Evolutionary conservation across 805 yeast genomes (phyloP).

Genomic region (Citeromyces matritensis): DNA sequence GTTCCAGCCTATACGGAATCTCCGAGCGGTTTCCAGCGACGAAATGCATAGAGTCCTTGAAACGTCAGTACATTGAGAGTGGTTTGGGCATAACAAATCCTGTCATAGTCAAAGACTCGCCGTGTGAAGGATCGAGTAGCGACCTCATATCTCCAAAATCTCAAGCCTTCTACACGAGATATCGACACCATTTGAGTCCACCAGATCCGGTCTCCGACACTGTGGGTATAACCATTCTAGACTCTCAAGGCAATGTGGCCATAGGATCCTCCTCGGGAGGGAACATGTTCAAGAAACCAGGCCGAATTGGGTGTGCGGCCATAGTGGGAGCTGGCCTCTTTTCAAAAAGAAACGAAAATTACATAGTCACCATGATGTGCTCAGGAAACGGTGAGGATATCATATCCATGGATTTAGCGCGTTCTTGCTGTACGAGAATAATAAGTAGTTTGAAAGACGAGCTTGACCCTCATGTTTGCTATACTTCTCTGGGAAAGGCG

Average conservation of each 20-base stretch:
- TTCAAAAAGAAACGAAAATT: conserved; percentile 5
- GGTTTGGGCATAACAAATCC: neutral
- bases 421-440: conserved; percentile 10
- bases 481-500: conserved; percentile 7
- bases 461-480: conserved; percentile 7
- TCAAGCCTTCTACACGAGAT: neutral
- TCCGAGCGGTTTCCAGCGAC: neutral
- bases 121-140: neutral
- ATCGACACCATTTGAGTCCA: too few relatives aligned
- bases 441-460: conserved; percentile 4
- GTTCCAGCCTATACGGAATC: neutral
- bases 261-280: conserved; percentile 38
- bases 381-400: conserved; percentile 48
- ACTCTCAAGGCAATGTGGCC: conserved; percentile 5
- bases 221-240: conserved; percentile 21
- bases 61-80: neutral
- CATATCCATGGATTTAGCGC: conserved; percentile 24
- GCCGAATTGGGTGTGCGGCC: conserved; percentile 41
- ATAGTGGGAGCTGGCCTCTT: conserved; percentile 29
- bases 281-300: conserved; percentile 28
- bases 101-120: neutral
- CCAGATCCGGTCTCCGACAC: conserved; percentile 21
- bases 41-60: neutral
- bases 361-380: conserved; percentile 19
- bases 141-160: neutral